Percentiles rank a stretch among this genome's conserved stretches.
Conservation (phyloP, 2,329 filamentous ascomycete species). For the Emmonsia crescens region DNA sequence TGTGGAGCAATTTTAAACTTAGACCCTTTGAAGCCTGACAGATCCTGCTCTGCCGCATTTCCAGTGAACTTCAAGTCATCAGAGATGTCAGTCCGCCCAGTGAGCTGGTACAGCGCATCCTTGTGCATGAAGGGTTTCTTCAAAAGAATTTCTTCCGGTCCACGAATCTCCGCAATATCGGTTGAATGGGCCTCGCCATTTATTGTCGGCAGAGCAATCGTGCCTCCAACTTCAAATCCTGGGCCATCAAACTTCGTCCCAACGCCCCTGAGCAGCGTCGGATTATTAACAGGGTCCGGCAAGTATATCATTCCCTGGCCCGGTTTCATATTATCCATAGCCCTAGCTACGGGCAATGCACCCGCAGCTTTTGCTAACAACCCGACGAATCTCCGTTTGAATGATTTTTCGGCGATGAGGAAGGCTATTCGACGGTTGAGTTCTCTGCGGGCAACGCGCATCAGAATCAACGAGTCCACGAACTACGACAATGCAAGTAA, state of each 20-base stretch:
- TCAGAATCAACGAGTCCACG: constrained; percentile 86
- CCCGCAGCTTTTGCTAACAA: constrained; percentile 75
- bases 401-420: constrained; percentile 90
- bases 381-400: constrained; percentile 80
- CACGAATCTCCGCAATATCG: constrained; percentile 71
- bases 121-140: constrained; percentile 79
- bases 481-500: constrained; percentile 48
- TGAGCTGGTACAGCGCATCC: constrained; percentile 68
- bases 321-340: constrained; percentile 76
- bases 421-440: constrained; percentile 81
- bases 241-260: constrained; percentile 69
- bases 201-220: constrained; percentile 75
- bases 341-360: constrained; percentile 83
- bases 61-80: constrained; percentile 52
- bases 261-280: constrained; percentile 66
- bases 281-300: constrained; percentile 75
- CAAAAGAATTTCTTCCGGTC: constrained; percentile 68
- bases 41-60: constrained; percentile 42
- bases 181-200: constrained; percentile 71
- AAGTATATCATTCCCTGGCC: constrained; percentile 74
- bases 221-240: constrained; percentile 65
- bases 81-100: constrained; percentile 63
- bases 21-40: constrained; percentile 57
- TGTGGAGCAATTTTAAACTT: constrained; percentile 84
- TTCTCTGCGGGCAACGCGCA: constrained; percentile 79